Conservation (phyloP, 2,329 filamentous ascomycete species). For the Albophoma yamanashiensis region DNA sequence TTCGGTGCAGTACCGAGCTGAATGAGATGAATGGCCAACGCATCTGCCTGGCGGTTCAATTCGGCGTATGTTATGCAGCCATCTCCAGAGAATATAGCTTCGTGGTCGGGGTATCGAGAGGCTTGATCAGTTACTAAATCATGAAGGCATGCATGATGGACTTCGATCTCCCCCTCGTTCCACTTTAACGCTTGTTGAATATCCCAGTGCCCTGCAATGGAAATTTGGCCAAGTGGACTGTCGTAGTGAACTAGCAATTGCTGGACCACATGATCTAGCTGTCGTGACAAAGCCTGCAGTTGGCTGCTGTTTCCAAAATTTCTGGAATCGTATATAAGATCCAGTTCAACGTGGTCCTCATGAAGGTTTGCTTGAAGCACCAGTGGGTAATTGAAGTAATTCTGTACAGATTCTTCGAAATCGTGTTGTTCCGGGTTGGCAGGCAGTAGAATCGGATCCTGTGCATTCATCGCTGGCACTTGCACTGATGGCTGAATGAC, state of each 20-base stretch:
- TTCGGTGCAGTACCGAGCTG: conserved; percentile 8
- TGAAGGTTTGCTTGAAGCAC: background rate
- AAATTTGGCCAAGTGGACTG: background rate
- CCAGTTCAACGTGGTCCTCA: background rate
- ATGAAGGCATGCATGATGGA: background rate
- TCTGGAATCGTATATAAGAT: background rate
- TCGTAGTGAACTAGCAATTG: background rate
- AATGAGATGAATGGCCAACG: conserved; percentile 4
- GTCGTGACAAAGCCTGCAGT: background rate
- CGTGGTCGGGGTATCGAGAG: conserved; percentile 7
- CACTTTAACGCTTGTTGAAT: background rate
- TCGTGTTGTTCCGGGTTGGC: background rate
- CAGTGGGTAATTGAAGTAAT: background rate
- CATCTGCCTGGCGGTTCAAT: conserved; percentile 7
- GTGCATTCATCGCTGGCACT: background rate
- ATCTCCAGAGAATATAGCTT: conserved; percentile 30
- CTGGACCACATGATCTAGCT: background rate
- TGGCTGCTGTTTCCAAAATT: background rate
- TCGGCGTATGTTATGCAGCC: conserved; percentile 27
- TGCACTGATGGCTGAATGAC: background rate
- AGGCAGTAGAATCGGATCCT: background rate
- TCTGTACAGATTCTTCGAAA: background rate
- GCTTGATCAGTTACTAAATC: background rate
- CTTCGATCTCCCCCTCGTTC: background rate
- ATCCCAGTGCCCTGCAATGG: conserved; percentile 1